Percentiles rank a stretch among this genome's conserved stretches.
These are phyloP conservation scores for Metroxylon sagu DNA, from an alignment of 176 grass and related monocot genomes.

Conservation along the genomic window DNA sequence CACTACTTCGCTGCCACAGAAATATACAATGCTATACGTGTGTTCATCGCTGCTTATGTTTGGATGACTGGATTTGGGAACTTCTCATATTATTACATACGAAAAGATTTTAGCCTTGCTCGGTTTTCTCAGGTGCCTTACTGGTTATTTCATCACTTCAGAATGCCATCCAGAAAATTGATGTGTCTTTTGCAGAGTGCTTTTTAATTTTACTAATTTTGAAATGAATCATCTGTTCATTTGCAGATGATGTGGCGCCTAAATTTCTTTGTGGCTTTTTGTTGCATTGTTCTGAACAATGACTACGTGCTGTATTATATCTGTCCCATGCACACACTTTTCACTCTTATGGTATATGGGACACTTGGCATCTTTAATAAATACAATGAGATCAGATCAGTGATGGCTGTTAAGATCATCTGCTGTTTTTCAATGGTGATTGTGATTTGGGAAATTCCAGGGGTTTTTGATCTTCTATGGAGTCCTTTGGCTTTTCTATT, in stretches of 20 bases:
- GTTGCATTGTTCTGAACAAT: slow-evolving; percentile 82
- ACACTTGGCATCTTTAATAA: slow-evolving; percentile 34
- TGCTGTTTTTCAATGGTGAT: slow-evolving; percentile 30
- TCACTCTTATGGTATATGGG: slow-evolving; percentile 36
- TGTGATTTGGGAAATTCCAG: slow-evolving; percentile 33
- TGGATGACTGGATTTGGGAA: slow-evolving; percentile 35
- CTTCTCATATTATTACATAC: slow-evolving; percentile 37
- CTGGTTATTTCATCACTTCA: too few relatives aligned
- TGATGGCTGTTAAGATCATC: slow-evolving; percentile 28
- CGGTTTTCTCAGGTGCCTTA: slow-evolving; percentile 28
- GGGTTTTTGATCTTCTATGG: slow-evolving; percentile 34
- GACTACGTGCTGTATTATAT: slow-evolving; percentile 82
- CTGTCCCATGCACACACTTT: slow-evolving; percentile 70
- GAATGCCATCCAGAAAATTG: not conserved
- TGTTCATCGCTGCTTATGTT: slow-evolving; percentile 36
- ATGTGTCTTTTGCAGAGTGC: not conserved
- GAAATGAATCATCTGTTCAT: slow-evolving; percentile 3
- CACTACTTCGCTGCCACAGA: slow-evolving; percentile 38
- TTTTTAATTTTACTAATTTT: slow-evolving; percentile 1
- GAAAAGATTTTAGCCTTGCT: slow-evolving; percentile 38
- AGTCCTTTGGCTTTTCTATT: slow-evolving; percentile 33
- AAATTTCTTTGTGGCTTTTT: slow-evolving; percentile 36
- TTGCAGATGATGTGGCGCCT: slow-evolving; percentile 89
- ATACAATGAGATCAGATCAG: slow-evolving; percentile 33
- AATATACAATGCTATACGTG: slow-evolving; percentile 36